Percentiles rank a stretch among this genome's conserved stretches.
phyloP scores from a whole-genome alignment of 2,329 filamentous ascomycete species.

The Graphilbum fragrans region DNA sequence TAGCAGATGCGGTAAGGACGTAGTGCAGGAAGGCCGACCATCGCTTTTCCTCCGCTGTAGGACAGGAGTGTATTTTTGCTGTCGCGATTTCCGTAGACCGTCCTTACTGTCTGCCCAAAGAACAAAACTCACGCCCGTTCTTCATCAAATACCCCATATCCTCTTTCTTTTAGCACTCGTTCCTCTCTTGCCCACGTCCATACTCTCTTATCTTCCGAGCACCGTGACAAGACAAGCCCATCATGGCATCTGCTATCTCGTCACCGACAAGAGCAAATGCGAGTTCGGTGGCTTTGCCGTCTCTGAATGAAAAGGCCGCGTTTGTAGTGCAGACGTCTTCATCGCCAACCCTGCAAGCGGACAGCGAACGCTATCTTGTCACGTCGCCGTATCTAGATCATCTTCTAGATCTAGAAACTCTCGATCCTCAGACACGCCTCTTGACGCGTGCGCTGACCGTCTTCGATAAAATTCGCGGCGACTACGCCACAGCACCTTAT shows the following conservation, averaged over 20 bases:
- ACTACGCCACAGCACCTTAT: slow-evolving; percentile 72
- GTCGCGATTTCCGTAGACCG: not conserved
- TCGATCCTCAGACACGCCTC: slow-evolving; percentile 54
- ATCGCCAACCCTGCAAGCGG: not conserved
- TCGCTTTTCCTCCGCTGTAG: not conserved
- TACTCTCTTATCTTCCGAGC: not conserved
- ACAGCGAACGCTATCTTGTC: slow-evolving; percentile 30
- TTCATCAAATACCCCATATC: not conserved
- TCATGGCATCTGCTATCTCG: not conserved
- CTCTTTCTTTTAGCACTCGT: not conserved
- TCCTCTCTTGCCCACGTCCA: not conserved
- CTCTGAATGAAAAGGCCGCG: not conserved
- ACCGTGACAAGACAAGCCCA: too few relatives aligned
- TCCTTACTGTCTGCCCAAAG: not conserved
- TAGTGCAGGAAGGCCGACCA: not conserved
- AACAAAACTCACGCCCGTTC: not conserved
- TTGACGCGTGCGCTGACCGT: slow-evolving; percentile 59
- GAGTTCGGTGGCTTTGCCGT: not conserved
- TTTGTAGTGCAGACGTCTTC: not conserved
- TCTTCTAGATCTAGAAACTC: slow-evolving; percentile 56
- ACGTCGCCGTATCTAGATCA: slow-evolving; percentile 68
- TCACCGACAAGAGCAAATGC: not conserved
- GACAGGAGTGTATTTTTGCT: not conserved
- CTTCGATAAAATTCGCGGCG: slow-evolving; percentile 47
- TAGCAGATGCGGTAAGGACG: not conserved